These are phyloP conservation scores for Chiua virens DNA, from an alignment of 768 basidiomycete genomes.

Conservation along the genomic window DNA sequence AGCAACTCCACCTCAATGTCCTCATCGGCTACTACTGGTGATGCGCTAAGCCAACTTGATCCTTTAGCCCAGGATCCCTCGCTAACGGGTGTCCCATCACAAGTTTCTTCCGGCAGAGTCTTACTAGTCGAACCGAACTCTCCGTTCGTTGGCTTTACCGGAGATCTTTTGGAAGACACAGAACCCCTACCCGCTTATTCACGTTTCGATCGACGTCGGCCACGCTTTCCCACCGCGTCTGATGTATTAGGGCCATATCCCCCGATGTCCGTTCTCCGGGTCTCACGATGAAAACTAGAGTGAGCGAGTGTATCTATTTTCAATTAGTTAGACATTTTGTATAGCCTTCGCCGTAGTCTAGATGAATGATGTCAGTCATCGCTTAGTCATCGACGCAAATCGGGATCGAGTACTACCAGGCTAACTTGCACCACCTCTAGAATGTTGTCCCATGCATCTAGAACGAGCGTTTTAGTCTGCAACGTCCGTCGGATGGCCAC, in stretches of 20 bases:
- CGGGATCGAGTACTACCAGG: too few relatives aligned
- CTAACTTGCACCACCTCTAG: background rate
- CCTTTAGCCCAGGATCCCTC: constrained; percentile 13
- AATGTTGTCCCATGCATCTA: constrained; percentile 32
- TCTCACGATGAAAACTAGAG: background rate
- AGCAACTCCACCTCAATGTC: background rate
- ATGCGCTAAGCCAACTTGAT: background rate
- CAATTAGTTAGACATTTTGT: background rate
- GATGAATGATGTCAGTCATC: background rate
- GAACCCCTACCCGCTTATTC: constrained; percentile 27
- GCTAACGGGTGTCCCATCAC: constrained; percentile 17
- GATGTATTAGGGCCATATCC: constrained; percentile 31
- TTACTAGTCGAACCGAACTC: background rate
- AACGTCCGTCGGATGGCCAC: constrained; percentile 45
- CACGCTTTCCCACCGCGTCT: constrained; percentile 16
- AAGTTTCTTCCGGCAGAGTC: background rate
- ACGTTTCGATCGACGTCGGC: constrained; percentile 24
- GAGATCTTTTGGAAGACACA: constrained; percentile 3
- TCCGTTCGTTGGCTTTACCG: background rate
- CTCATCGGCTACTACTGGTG: background rate
- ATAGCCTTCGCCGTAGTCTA: background rate
- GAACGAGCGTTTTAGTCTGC: constrained; percentile 20
- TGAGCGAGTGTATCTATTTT: constrained; percentile 1
- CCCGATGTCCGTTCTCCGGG: constrained; percentile 11
- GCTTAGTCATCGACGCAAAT: constrained; percentile 25